These are phyloP conservation scores for Komagataella populi DNA, from an alignment of 805 yeast species.

Conservation along the genomic window DNA sequence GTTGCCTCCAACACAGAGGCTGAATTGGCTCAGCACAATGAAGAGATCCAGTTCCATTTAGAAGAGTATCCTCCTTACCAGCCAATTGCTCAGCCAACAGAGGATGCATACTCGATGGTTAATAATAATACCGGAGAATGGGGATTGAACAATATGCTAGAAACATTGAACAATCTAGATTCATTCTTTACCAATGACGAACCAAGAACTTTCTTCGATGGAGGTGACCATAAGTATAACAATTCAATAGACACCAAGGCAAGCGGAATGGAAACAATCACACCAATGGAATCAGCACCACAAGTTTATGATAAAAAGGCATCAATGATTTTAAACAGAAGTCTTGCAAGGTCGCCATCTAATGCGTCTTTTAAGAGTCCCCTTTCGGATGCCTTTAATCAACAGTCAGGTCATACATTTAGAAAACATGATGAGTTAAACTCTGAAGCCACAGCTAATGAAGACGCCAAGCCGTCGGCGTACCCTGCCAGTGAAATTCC, in stretches of 20 bases:
- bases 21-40: slow-evolving; percentile 23
- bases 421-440: neutral
- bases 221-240: slow-evolving; percentile 27
- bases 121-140: slow-evolving; percentile 46
- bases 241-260: slow-evolving; percentile 52
- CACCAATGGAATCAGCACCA: slow-evolving; percentile 60
- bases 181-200: slow-evolving; percentile 70
- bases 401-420: neutral
- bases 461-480: neutral
- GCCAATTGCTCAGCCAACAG: slow-evolving; percentile 19
- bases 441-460: neutral
- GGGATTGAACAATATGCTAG: slow-evolving; percentile 82
- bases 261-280: slow-evolving; percentile 28
- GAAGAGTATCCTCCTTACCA: slow-evolving; percentile 36
- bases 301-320: slow-evolving; percentile 72
- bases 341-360: slow-evolving; percentile 58
- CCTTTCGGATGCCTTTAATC: slow-evolving; percentile 35
- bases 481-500: neutral
- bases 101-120: slow-evolving; percentile 23
- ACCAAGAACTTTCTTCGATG: slow-evolving; percentile 4
- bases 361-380: slow-evolving; percentile 67
- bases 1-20: slow-evolving; percentile 21
- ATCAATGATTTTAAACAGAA: slow-evolving; percentile 56
- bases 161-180: slow-evolving; percentile 79
- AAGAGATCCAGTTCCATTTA: slow-evolving; percentile 39